Conservation (phyloP, 441 rosid genomes). For the Oxalis stricta region DNA sequence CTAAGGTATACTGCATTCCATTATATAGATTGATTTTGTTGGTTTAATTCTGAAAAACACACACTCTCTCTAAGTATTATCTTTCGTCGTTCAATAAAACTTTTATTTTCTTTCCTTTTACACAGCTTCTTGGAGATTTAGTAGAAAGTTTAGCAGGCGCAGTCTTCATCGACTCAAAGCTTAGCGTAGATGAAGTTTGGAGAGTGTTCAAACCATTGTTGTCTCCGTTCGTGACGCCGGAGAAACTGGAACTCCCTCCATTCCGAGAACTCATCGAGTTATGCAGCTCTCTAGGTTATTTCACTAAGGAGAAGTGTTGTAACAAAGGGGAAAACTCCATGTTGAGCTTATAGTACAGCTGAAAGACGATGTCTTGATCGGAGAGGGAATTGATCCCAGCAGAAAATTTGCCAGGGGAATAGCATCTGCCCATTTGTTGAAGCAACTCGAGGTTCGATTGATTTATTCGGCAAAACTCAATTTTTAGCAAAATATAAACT, state of each 20-base stretch:
- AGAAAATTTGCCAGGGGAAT: conserved; percentile 66
- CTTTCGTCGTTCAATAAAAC: background rate
- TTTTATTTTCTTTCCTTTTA: background rate
- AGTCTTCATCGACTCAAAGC: conserved; percentile 49
- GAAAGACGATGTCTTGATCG: conserved; percentile 45
- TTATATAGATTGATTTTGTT: background rate
- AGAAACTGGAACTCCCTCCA: conserved; percentile 76
- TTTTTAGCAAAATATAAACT: too few species aligned
- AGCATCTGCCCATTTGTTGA: conserved; percentile 73
- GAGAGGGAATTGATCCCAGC: conserved; percentile 45
- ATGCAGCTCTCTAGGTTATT: conserved; percentile 75
- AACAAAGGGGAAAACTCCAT: conserved; percentile 38
- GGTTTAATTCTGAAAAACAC: too few species aligned
- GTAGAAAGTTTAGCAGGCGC: conserved; percentile 93
- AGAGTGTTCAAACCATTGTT: conserved; percentile 58
- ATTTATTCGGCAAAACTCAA: too few species aligned
- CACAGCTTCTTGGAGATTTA: conserved; percentile 83
- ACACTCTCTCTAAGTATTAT: background rate
- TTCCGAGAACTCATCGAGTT: conserved; percentile 58
- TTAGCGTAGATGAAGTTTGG: conserved; percentile 73
- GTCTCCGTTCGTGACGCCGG: conserved; percentile 78
- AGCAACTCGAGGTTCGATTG: conserved; percentile 65
- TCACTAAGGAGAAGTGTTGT: conserved; percentile 27
- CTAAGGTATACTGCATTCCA: conserved; percentile 41
- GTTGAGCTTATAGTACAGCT: conserved; percentile 59